Percentiles rank a stretch among this genome's conserved stretches.
Conservation (phyloP, 1,284 basidiomycete species). For the Apiotrichum gracile region DNA sequence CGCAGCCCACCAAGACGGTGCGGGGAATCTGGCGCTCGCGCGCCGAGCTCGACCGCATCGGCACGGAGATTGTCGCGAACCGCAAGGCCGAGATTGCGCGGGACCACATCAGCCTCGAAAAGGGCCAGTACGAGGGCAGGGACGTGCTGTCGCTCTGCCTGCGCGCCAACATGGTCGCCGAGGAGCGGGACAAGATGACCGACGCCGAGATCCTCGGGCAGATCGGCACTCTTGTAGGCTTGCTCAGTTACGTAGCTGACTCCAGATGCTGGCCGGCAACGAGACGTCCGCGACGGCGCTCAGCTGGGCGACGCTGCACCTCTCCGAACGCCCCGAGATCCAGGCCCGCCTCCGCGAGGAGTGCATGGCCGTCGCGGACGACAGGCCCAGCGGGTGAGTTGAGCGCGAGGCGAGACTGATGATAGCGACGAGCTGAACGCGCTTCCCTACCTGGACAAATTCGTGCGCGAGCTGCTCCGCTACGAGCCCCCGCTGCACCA, state of each 20-base stretch:
- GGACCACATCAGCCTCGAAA: slow-evolving; percentile 32
- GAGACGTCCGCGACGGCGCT: slow-evolving; percentile 69
- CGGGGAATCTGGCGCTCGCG: not conserved
- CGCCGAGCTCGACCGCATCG: slow-evolving; percentile 1
- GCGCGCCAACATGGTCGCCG: slow-evolving; percentile 56
- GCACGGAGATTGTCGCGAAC: slow-evolving; percentile 27
- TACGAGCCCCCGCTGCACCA: slow-evolving; percentile 59
- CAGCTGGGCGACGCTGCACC: slow-evolving; percentile 65
- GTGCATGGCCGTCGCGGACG: slow-evolving; percentile 45
- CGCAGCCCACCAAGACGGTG: not conserved
- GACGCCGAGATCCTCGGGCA: slow-evolving; percentile 65
- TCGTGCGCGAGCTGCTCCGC: slow-evolving; percentile 63
- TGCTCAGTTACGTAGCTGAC: not conserved
- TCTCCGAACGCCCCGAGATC: slow-evolving; percentile 53
- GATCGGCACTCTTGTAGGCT: slow-evolving; percentile 63
- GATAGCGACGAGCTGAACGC: slow-evolving; percentile 43
- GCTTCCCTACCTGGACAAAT: slow-evolving; percentile 56
- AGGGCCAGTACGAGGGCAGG: slow-evolving; percentile 50
- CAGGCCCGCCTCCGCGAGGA: slow-evolving; percentile 60
- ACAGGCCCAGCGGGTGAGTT: slow-evolving; percentile 35
- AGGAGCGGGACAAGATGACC: slow-evolving; percentile 55
- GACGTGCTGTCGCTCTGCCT: slow-evolving; percentile 49
- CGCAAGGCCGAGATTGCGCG: slow-evolving; percentile 21
- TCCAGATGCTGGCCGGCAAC: slow-evolving; percentile 55
- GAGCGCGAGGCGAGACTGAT: slow-evolving; percentile 15